Conservation (phyloP, 352 stramenopile genomes). For the Chrysophaeum taylorii region DNA sequence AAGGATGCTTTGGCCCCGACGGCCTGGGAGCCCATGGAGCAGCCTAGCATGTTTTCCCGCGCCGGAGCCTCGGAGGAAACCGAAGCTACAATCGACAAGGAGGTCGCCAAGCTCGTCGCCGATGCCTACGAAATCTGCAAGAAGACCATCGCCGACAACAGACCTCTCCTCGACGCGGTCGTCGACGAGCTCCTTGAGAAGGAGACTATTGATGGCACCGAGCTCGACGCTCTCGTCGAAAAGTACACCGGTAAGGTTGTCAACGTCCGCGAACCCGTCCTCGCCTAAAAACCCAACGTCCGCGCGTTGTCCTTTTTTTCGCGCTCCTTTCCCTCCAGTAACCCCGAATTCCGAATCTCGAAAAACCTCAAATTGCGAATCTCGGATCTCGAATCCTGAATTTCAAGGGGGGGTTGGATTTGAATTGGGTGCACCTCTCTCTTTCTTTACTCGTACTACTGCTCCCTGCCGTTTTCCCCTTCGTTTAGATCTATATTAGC, state of each 20-base stretch:
- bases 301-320: not conserved
- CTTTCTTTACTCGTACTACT: too few relatives aligned
- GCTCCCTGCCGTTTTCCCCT: too few relatives aligned
- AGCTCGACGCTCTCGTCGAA: constrained; percentile 32
- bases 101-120: constrained; percentile 63
- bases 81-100: constrained; percentile 42
- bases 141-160: constrained; percentile 58
- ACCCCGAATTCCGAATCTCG: too few relatives aligned
- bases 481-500: too few relatives aligned
- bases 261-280: constrained; percentile 20
- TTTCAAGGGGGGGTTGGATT: too few relatives aligned
- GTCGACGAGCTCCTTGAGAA: constrained; percentile 54
- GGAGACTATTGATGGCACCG: constrained; percentile 40
- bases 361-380: too few relatives aligned
- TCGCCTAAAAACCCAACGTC: constrained; percentile 17
- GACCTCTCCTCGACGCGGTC: constrained; percentile 51
- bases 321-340: too few relatives aligned
- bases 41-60: constrained; percentile 34
- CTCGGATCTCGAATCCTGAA: too few relatives aligned
- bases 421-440: too few relatives aligned
- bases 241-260: constrained; percentile 30
- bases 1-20: constrained; percentile 37
- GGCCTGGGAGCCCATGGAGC: constrained; percentile 45
- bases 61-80: constrained; percentile 49
- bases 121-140: constrained; percentile 61